Evolutionary conservation across 2,329 filamentous ascomycete genomes (phyloP), one percentile per base, ranked within the genome.

Genomic region (Penicillium sp.): DNA sequence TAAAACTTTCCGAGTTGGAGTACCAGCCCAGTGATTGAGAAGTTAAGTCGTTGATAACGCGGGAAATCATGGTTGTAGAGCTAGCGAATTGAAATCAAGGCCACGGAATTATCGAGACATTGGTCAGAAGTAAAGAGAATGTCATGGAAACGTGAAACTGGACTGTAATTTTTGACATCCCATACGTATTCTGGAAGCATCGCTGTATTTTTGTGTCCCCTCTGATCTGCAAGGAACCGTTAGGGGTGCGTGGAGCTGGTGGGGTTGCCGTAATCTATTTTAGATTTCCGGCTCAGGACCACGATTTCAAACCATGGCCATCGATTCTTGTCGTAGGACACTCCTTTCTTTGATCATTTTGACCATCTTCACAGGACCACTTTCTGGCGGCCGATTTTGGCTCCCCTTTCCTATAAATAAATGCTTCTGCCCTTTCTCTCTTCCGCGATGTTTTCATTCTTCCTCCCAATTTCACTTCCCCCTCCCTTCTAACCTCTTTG

Each of bases 291-390:
- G 25, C 25, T 27, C 38, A 41, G 38, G 38, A 28, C 38, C 38
- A 41, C 38, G 38, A 41, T 41, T 41, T 35, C 27, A 35, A 27
- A 35, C 38, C 38, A 36, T 35, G 32, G 38, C 38, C 38, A 35
- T 41, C 32, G 38, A 35, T 41, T 41, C 38, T 41, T 30, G 25
- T 41, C 38, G 25, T 20, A 41, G 28, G 25, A 27, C 38, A 15
- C 38, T 36, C 26, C 23, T 41, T 35, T 35, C 32, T 35, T 41
- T 30, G 26, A 25, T 26, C 32, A 30, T 41, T 35, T 35, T 31
- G 32, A 41, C 32, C 32, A 41, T 27, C 32, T 41, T 41, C 25
- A 41, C 38, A 30, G 28, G 5, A 32, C 31, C 26, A 34, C 32
- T 35, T 36, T 41, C 32, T 36, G 32, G 32, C 29, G 38, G 38